These are phyloP conservation scores for Phyllosticta paracitricarpa DNA, from an alignment of 2,329 filamentous ascomycete species.

Conservation along the genomic window DNA sequence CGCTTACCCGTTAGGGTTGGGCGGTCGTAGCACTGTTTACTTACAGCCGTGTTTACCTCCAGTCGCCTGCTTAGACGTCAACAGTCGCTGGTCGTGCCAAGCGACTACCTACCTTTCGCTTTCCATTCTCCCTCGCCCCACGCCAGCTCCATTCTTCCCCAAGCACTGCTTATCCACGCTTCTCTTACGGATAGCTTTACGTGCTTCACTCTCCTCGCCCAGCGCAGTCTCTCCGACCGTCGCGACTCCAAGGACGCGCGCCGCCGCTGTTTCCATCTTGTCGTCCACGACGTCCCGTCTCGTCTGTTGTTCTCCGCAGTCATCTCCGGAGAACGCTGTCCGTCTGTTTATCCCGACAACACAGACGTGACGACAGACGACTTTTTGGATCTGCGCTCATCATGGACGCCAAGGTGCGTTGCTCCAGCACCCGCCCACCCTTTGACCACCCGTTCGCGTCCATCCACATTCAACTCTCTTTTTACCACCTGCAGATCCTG, in stretches of 20 bases:
- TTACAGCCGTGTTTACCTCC: not conserved
- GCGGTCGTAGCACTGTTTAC: not conserved
- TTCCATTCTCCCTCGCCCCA: not conserved
- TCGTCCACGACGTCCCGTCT: not conserved
- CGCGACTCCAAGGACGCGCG: not conserved
- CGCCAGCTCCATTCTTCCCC: not conserved
- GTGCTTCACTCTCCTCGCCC: not conserved
- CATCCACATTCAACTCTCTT: not conserved
- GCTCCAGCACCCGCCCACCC: conserved; percentile 7
- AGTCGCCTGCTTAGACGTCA: not conserved
- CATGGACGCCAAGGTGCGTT: conserved; percentile 38
- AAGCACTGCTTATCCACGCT: not conserved
- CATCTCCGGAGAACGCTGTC: not conserved
- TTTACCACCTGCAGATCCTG: not conserved
- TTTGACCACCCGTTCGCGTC: not conserved
- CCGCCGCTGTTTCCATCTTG: not conserved
- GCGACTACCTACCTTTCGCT: not conserved
- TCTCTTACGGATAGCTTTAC: not conserved
- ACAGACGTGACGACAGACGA: not conserved
- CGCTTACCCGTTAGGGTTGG: not conserved
- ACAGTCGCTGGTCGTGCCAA: not conserved
- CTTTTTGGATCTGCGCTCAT: conserved; percentile 12
- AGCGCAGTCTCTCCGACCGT: not conserved
- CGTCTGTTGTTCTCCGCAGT: not conserved
- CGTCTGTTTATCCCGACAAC: not conserved